Percentiles rank a stretch among this genome's conserved stretches.
Conservation (phyloP, 1,284 basidiomycete species). For the Boletus semigastroideus region DNA sequence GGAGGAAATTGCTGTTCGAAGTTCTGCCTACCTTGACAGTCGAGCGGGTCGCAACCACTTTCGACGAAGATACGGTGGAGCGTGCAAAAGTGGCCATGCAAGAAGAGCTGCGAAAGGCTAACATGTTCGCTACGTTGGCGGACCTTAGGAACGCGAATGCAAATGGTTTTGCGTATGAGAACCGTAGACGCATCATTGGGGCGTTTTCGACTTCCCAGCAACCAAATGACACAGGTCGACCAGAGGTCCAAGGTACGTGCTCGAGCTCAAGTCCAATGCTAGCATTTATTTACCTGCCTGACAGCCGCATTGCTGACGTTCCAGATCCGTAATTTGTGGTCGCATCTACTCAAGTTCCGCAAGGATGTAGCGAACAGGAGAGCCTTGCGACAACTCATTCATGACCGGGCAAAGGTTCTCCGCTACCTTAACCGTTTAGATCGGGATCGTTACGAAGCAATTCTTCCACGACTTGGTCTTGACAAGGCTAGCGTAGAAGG, state of each 20-base stretch:
- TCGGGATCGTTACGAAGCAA: slow-evolving; percentile 69
- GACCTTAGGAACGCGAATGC: slow-evolving; percentile 89
- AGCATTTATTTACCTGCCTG: slow-evolving; percentile 3
- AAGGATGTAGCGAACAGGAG: slow-evolving; percentile 82
- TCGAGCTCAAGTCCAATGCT: slow-evolving; percentile 3
- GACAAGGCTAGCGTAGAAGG: slow-evolving; percentile 85
- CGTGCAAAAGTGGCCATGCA: slow-evolving; percentile 24
- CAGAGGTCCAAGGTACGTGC: slow-evolving; percentile 84
- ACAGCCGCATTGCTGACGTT: slow-evolving; percentile 86
- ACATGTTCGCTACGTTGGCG: slow-evolving; percentile 66
- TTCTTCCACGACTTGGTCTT: slow-evolving; percentile 76
- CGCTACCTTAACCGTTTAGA: slow-evolving; percentile 75
- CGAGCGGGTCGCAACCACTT: slow-evolving; percentile 24
- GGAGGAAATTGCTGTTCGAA: slow-evolving; percentile 60
- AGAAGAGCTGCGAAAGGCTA: slow-evolving; percentile 59
- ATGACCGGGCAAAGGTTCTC: slow-evolving; percentile 81
- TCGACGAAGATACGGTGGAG: slow-evolving; percentile 20
- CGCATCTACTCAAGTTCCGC: slow-evolving; percentile 67
- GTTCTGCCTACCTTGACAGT: slow-evolving; percentile 52
- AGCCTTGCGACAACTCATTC: slow-evolving; percentile 72
- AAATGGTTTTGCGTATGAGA: slow-evolving; percentile 82
- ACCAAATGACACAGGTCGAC: slow-evolving; percentile 76
- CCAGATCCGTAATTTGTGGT: slow-evolving; percentile 81
- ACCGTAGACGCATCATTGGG: slow-evolving; percentile 75
- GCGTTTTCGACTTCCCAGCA: slow-evolving; percentile 75